Percentiles rank a stretch among this genome's conserved stretches.
Conservation (phyloP, 2,329 filamentous ascomycete genomes). For the Macroventuria anomochaeta region DNA sequence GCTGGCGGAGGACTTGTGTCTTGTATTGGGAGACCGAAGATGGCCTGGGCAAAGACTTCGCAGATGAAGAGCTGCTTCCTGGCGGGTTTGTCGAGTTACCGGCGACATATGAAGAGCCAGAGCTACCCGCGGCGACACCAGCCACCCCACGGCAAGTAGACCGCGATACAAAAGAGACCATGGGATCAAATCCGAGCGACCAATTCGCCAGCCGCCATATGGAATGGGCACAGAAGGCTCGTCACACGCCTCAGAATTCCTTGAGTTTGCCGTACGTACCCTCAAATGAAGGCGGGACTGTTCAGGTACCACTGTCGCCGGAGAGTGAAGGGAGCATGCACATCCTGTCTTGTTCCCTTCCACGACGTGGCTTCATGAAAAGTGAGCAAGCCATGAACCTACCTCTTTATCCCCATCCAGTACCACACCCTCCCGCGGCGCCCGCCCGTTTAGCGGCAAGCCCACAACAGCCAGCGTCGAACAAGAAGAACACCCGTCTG, state of each 20-base stretch:
- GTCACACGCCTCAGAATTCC: slow-evolving; percentile 48
- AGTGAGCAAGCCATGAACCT: slow-evolving; percentile 48
- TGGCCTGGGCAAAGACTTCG: slow-evolving; percentile 63
- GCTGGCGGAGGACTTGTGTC: slow-evolving; percentile 90
- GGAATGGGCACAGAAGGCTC: slow-evolving; percentile 47
- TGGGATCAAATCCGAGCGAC: slow-evolving; percentile 47
- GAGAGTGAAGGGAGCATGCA: slow-evolving; percentile 61
- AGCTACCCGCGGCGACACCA: slow-evolving; percentile 20
- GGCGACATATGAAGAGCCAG: slow-evolving; percentile 31
- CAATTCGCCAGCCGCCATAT: slow-evolving; percentile 48
- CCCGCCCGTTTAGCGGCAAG: slow-evolving; percentile 39
- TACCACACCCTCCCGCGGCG: slow-evolving; percentile 35
- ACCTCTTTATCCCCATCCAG: slow-evolving; percentile 49
- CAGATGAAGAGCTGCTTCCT: slow-evolving; percentile 73
- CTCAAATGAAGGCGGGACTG: slow-evolving; percentile 40
- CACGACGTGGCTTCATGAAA: slow-evolving; percentile 51
- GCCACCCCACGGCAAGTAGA: slow-evolving; percentile 32
- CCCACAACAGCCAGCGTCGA: slow-evolving; percentile 36
- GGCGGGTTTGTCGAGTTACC: slow-evolving; percentile 68
- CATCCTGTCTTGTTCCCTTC: slow-evolving; percentile 66
- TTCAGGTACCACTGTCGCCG: slow-evolving; percentile 51
- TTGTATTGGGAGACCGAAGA: slow-evolving; percentile 84
- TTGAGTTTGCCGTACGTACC: slow-evolving; percentile 44
- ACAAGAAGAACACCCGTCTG: slow-evolving; percentile 36
- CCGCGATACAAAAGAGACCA: slow-evolving; percentile 43